These are phyloP conservation scores for Glycyrrhiza uralensis DNA, from an alignment of 306 rosid genomes.

Conservation along the genomic window DNA sequence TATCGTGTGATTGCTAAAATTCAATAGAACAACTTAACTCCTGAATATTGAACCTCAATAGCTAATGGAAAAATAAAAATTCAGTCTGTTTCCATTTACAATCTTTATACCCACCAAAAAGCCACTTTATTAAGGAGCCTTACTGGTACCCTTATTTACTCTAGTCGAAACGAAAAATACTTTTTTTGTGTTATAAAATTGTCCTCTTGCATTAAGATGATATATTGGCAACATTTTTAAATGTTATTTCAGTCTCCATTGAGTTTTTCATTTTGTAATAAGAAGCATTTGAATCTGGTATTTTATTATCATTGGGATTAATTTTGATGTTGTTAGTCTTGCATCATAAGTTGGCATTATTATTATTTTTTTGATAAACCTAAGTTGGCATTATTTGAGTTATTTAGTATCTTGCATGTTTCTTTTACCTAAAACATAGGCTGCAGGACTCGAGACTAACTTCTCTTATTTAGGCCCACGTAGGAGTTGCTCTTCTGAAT, in stretches of 20 bases:
- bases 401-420: neutral
- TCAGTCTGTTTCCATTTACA: neutral
- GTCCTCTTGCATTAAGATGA: constrained; percentile 5
- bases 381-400: constrained; percentile 1
- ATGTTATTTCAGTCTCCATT: neutral
- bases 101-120: neutral
- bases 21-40: neutral
- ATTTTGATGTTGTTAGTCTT: constrained; percentile 4
- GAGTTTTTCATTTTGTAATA: neutral
- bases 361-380: too few species aligned
- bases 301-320: neutral
- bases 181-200: neutral
- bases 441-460: constrained; percentile 22
- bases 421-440: constrained; percentile 16
- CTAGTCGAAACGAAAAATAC: neutral
- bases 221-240: neutral
- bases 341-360: constrained; percentile 7
- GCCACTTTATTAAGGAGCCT: neutral
- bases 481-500: constrained; percentile 90
- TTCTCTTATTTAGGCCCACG: constrained; percentile 73
- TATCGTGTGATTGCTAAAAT: constrained; percentile 27
- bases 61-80: neutral
- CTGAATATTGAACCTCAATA: constrained; percentile 24
- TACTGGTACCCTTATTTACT: constrained; percentile 1
- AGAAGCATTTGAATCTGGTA: neutral